A percentile compares a stretch with the other conserved stretches of the same genome.
Evolutionary conservation across 179 eudicot species (phyloP).

Genomic region (Silene coronaria): DNA sequence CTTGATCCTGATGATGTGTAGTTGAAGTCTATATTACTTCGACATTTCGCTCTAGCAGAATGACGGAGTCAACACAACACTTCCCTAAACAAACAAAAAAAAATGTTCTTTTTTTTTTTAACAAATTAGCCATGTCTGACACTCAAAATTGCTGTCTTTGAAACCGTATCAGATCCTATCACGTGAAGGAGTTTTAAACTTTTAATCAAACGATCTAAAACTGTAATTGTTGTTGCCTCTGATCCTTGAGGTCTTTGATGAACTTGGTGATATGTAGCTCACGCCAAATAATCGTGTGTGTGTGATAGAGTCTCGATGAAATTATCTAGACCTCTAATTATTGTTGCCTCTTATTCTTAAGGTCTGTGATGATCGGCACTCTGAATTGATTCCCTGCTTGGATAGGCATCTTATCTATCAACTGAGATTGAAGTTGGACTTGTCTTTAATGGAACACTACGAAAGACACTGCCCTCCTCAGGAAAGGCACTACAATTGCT

Average conservation of each 20-base stretch:
- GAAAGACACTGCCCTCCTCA: slow-evolving; percentile 96
- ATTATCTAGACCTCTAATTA: background rate
- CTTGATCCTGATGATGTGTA: background rate
- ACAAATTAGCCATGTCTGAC: too few species aligned
- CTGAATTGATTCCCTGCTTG: slow-evolving; percentile 89
- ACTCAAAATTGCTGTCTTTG: too few species aligned
- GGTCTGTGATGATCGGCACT: slow-evolving; percentile 95
- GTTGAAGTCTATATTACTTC: background rate
- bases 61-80: too few species aligned
- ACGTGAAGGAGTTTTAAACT: too few species aligned
- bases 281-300: background rate
- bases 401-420: slow-evolving; percentile 93
- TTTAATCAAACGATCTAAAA: too few species aligned
- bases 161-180: too few species aligned
- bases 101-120: too few species aligned
- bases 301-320: background rate
- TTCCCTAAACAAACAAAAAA: too few species aligned
- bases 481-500: slow-evolving; percentile 88
- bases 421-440: slow-evolving; percentile 87
- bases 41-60: too few species aligned
- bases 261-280: too few species aligned
- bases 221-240: too few species aligned
- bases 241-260: too few species aligned
- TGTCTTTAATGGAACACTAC: slow-evolving; percentile 95
- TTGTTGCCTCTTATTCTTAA: slow-evolving; percentile 29